Base-by-base conservation (phyloP, 2,329 filamentous ascomycete species). In the Pseudogymnoascus sp. region DNA sequence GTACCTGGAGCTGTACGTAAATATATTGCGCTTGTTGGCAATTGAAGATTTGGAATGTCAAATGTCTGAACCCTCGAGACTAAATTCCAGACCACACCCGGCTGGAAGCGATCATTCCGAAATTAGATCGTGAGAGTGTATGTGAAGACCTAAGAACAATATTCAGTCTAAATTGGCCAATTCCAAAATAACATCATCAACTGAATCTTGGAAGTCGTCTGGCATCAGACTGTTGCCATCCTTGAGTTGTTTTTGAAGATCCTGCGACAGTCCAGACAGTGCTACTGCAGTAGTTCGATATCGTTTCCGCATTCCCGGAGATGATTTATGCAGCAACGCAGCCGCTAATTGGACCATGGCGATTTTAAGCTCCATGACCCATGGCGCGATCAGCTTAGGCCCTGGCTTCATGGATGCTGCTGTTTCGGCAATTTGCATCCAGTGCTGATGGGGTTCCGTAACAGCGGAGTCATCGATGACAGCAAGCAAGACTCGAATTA, bases 331-430 rank as follows among this genome's bases (percentile, higher is more conserved):
- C 29, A 87, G 70, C n/a, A 87, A 68, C 2, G 78, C 75, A 10
- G 80, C 77, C 21, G 79, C 81, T 1, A 87, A 77, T 70, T 86
- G 83, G 59, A 87, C 69, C 29, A 78, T 76, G 1, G 81, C 81
- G 4, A 83, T 74, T 52, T 79, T 75, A 59, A 83, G 78, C 63
- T 86, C 84, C 67, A 62, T 45, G 35, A 58, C 55, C 1, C 71
- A 60, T 9, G 70, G 36, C 25, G 48, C 48, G 48, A 55, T 55
- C 10, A 33, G 15, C 1, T 67, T 31, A 5, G 66, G 21, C 9
- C 63, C 33, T 29, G 65, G 21, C 64, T 59, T 68, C 65, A 62
- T 73, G 68, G 9, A 79, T 1, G 83, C 79, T 1, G 81, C 77
- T 0, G 71, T 70, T 1, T 79, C 83, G 35, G 86, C 76, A 6